These are phyloP conservation scores for Aspergillus persii DNA, from an alignment of 2,329 filamentous ascomycete genomes.

Conservation along the genomic window DNA sequence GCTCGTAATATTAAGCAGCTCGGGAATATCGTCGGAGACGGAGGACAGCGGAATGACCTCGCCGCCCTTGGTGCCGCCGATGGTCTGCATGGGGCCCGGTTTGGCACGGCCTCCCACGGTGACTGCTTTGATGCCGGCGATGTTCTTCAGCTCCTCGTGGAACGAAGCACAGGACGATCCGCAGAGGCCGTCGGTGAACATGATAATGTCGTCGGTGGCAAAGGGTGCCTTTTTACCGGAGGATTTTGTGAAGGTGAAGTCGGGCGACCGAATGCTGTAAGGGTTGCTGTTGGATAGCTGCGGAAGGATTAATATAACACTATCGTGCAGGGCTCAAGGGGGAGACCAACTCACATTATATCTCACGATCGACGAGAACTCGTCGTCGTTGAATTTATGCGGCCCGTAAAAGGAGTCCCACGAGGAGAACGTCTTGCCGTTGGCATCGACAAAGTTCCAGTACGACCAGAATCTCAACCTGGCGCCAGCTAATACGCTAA, in stretches of 20 bases:
- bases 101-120: constrained; percentile 58
- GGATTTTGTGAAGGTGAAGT: constrained; percentile 38
- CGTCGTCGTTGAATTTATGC: constrained; percentile 19
- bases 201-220: constrained; percentile 28
- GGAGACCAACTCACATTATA: constrained; percentile 11
- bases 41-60: constrained; percentile 12
- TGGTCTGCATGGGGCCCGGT: constrained; percentile 55
- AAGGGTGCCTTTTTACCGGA: constrained; percentile 16
- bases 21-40: constrained; percentile 10
- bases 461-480: constrained; percentile 12
- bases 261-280: constrained; percentile 14
- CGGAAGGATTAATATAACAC: too few species aligned
- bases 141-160: constrained; percentile 51
- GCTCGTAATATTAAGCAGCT: constrained; percentile 7
- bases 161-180: constrained; percentile 59
- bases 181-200: constrained; percentile 55
- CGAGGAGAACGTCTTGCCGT: constrained; percentile 32
- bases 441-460: constrained; percentile 20
- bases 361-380: constrained; percentile 19
- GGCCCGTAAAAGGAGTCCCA: constrained; percentile 44
- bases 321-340: too few species aligned
- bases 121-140: constrained; percentile 52
- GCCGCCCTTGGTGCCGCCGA: constrained; percentile 61
- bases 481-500: background rate
- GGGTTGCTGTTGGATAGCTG: constrained; percentile 14